A percentile compares a stretch with the other conserved stretches of the same genome.
Conservation (phyloP, 306 rosid genomes). For the Abrus pulchellus region DNA sequence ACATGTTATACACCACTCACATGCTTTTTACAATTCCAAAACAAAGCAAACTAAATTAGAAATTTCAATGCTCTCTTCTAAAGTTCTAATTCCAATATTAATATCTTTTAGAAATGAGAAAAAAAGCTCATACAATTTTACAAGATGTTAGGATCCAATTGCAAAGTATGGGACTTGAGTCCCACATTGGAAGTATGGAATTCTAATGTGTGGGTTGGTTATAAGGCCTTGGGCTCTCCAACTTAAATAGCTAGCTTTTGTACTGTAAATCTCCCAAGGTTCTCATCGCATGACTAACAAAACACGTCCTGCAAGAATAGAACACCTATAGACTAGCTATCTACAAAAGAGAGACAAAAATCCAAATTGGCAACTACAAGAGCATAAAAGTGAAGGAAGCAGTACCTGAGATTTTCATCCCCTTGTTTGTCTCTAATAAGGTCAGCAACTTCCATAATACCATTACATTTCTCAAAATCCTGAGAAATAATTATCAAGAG, state of each 20-base stretch:
- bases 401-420: slow-evolving; percentile 93
- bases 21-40: slow-evolving; percentile 6
- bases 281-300: not conserved
- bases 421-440: slow-evolving; percentile 86
- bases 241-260: no score
- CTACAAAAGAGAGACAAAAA: slow-evolving; percentile 22
- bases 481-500: slow-evolving; percentile 44
- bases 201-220: no score
- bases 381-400: slow-evolving; percentile 20
- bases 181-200: no score
- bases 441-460: slow-evolving; percentile 88
- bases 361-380: not conserved
- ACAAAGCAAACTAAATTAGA: not conserved
- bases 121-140: slow-evolving; percentile 10
- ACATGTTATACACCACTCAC: not conserved
- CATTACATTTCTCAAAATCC: slow-evolving; percentile 86
- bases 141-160: no score
- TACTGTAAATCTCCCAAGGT: no score
- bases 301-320: not conserved
- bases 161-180: no score
- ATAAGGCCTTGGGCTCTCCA: no score
- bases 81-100: slow-evolving; percentile 8
- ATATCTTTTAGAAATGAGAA: slow-evolving; percentile 24
- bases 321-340: slow-evolving; percentile 18
- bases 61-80: not conserved